Evolutionary conservation across 495 filamentous ascomycete species (phyloP).

Genomic region (Penicillium lagena): DNA sequence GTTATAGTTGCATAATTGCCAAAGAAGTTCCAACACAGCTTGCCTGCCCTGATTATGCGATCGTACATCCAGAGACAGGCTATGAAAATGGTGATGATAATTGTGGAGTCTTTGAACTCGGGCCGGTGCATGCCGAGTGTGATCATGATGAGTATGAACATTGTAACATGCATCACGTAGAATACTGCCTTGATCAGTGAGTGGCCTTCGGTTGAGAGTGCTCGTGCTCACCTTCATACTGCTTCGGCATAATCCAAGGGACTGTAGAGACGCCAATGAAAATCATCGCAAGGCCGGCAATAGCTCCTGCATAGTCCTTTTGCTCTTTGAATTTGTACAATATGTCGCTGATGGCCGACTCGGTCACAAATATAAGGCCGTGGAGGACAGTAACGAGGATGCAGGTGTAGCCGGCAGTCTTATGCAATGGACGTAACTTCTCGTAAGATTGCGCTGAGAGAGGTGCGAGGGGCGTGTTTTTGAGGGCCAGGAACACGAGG

Average conservation of each 20-base stretch:
- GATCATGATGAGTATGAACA: conserved; percentile 45
- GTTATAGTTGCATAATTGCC: conserved; percentile 48
- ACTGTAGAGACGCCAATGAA: conserved; percentile 28
- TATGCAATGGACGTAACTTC: conserved; percentile 53
- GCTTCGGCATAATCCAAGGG: conserved; percentile 22
- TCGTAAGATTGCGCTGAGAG: conserved; percentile 56
- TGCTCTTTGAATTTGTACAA: conserved; percentile 22
- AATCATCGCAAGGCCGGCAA: conserved; percentile 42
- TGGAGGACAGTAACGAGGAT: conserved; percentile 40
- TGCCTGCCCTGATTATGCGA: conserved; percentile 40
- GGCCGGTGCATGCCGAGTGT: conserved; percentile 49
- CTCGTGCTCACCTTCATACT: conserved; percentile 38
- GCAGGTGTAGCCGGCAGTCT: conserved; percentile 49
- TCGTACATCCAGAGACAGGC: conserved; percentile 46
- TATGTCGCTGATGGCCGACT: conserved; percentile 11
- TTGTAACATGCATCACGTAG: conserved; percentile 47
- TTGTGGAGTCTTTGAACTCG: conserved; percentile 21
- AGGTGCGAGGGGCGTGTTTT: conserved; percentile 53
- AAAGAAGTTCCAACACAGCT: conserved; percentile 40
- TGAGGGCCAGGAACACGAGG: conserved; percentile 52
- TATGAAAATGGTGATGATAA: conserved; percentile 39
- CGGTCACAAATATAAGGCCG: conserved; percentile 32
- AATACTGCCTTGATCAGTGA: conserved; percentile 24
- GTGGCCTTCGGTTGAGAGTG: background rate
- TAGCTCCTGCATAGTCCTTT: conserved; percentile 38